Conservation (phyloP, 2,329 filamentous ascomycete genomes). For the Stachybotrys echinatus region DNA sequence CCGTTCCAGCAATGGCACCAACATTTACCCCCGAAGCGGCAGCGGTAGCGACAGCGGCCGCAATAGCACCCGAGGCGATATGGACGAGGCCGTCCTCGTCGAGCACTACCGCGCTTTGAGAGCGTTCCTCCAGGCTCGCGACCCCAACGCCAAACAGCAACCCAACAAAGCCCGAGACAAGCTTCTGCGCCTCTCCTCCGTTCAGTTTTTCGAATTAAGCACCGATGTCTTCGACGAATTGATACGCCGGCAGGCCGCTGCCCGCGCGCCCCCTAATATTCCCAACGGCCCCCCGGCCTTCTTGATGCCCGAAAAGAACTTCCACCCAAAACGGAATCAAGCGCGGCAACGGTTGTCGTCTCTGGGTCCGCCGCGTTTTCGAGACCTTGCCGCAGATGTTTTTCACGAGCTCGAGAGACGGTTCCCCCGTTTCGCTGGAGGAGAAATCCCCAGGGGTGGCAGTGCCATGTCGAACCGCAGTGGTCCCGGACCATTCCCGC, state of each 20-base stretch:
- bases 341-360: conserved; percentile 94
- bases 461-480: conserved; percentile 62
- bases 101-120: conserved; percentile 81
- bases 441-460: conserved; percentile 61
- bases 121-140: conserved; percentile 69
- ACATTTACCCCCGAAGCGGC: conserved; percentile 59
- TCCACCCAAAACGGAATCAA: conserved; percentile 96
- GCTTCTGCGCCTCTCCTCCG: conserved; percentile 78
- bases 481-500: conserved; percentile 45
- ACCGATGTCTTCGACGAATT: conserved; percentile 97
- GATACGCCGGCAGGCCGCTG: conserved; percentile 72
- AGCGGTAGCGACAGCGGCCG: conserved; percentile 64
- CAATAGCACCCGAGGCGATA: conserved; percentile 52
- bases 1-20: conserved; percentile 75
- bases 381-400: conserved; percentile 90
- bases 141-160: conserved; percentile 68
- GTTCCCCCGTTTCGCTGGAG: conserved; percentile 73
- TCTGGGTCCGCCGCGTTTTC: conserved; percentile 78
- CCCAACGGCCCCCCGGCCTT: conserved; percentile 60
- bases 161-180: conserved; percentile 93
- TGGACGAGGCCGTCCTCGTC: conserved; percentile 56
- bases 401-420: conserved; percentile 91
- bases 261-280: conserved; percentile 47
- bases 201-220: conserved; percentile 95
- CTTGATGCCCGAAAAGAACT: conserved; percentile 78